Conservation (phyloP, 139 green algal genomes). For the Ettlia oleoabundans region DNA sequence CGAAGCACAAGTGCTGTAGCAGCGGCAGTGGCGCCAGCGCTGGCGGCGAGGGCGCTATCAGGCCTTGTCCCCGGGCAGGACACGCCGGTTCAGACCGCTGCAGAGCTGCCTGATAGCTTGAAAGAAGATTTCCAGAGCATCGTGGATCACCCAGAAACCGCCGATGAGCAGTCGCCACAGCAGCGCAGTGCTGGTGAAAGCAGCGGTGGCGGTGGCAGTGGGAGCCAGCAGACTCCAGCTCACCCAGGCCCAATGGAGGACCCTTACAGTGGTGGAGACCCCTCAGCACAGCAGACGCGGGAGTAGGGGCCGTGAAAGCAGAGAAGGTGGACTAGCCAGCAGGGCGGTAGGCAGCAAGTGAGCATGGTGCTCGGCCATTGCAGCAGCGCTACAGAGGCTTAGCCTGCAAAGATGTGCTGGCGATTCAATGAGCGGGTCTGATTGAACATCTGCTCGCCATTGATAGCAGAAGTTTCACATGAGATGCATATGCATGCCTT, state of each 20-base stretch:
- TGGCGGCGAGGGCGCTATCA: not conserved
- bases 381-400: too few relatives aligned
- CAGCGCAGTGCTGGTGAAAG: not conserved
- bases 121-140: too few relatives aligned
- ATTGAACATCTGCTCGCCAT: too few relatives aligned
- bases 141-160: too few relatives aligned
- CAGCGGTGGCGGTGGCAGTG: not conserved
- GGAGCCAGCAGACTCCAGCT: not conserved
- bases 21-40: not conserved
- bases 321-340: not conserved
- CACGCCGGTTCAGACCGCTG: not conserved
- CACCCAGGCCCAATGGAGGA: not conserved
- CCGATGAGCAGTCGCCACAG: too few relatives aligned
- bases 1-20: not conserved
- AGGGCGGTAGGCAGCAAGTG: not conserved
- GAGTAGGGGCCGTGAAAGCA: not conserved
- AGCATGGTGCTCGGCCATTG: too few relatives aligned
- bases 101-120: not conserved
- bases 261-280: not conserved
- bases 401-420: too few relatives aligned
- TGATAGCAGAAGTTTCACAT: too few relatives aligned
- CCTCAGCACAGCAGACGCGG: too few relatives aligned
- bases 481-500: too few relatives aligned
- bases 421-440: too few relatives aligned
- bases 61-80: constrained; percentile 2